Conservation (phyloP, 352 stramenopile species). For the Phytophthora citricola region DNA sequence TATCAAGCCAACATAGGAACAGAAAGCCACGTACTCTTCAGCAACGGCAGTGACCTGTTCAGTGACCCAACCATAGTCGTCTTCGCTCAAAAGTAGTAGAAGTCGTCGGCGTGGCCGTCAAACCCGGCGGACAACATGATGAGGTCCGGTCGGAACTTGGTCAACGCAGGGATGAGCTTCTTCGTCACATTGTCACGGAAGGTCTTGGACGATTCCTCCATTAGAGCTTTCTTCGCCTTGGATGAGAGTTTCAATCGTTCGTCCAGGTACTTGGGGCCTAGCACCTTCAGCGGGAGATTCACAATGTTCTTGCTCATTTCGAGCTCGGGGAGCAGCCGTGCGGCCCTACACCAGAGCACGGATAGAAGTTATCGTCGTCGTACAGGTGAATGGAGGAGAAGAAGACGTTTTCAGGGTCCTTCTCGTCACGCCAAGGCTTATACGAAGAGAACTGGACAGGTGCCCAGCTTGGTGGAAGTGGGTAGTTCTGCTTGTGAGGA, state of each 20-base stretch:
- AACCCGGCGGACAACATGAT: conserved; percentile 79
- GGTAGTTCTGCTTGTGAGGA: conserved; percentile 71
- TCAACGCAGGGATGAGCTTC: conserved; percentile 56
- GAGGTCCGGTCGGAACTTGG: conserved; percentile 59
- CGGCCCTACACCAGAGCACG: conserved; percentile 56
- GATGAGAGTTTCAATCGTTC: conserved; percentile 59
- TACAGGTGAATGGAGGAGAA: conserved; percentile 72
- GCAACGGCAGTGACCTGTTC: conserved; percentile 88
- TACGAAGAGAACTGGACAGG: conserved; percentile 66
- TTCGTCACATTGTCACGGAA: conserved; percentile 56
- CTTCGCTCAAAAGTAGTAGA: conserved; percentile 81
- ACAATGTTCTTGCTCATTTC: conserved; percentile 54
- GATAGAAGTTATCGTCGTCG: conserved; percentile 74
- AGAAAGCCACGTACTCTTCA: conserved; percentile 80
- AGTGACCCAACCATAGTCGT: conserved; percentile 91
- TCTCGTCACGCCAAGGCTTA: conserved; percentile 73
- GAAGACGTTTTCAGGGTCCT: conserved; percentile 68
- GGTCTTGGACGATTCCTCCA: conserved; percentile 51
- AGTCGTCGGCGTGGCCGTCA: conserved; percentile 70
- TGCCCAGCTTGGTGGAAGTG: conserved; percentile 67
- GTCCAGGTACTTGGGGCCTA: conserved; percentile 65
- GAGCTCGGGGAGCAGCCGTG: conserved; percentile 60
- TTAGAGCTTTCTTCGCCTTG: conserved; percentile 60
- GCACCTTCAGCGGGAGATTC: conserved; percentile 60
- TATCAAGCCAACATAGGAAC: background rate